Percentiles rank a stretch among this genome's conserved stretches.
These are phyloP conservation scores for Hyaloscypha hepaticicola DNA, from an alignment of 495 filamentous ascomycete genomes.

Conservation along the genomic window DNA sequence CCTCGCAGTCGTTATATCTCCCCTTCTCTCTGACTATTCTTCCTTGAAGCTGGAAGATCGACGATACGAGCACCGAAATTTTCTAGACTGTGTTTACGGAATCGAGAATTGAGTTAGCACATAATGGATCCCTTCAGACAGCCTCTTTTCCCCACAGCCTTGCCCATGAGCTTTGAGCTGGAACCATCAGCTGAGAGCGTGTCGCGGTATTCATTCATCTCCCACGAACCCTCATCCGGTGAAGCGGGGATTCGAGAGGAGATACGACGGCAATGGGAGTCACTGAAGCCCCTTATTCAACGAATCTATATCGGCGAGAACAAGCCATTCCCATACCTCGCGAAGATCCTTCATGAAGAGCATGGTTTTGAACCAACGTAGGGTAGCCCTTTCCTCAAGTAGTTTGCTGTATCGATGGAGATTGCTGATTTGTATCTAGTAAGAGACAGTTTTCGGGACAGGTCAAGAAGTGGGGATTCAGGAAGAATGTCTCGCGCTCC, in stretches of 20 bases:
- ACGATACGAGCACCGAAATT: neutral
- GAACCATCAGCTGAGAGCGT: neutral
- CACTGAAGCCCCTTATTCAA: neutral
- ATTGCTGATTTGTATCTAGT: neutral
- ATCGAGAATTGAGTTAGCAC: no score
- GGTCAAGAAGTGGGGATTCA: neutral
- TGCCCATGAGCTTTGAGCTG: neutral
- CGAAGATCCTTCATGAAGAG: neutral
- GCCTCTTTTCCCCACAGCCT: neutral
- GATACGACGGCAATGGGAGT: neutral
- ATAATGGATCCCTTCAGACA: neutral
- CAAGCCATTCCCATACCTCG: constrained; percentile 5
- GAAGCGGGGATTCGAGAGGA: neutral
- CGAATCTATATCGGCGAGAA: neutral
- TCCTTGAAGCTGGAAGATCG: neutral
- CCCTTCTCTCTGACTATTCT: neutral
- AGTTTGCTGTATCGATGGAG: no score
- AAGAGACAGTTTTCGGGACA: neutral
- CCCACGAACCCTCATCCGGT: neutral
- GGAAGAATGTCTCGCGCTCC: neutral
- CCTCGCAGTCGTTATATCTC: neutral
- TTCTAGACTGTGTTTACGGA: no score
- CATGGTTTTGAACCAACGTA: neutral
- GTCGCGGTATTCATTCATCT: neutral
- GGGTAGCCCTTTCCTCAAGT: neutral